Conservation (phyloP, 176 grass and related monocot genomes). For the Juncus inflexus region DNA sequence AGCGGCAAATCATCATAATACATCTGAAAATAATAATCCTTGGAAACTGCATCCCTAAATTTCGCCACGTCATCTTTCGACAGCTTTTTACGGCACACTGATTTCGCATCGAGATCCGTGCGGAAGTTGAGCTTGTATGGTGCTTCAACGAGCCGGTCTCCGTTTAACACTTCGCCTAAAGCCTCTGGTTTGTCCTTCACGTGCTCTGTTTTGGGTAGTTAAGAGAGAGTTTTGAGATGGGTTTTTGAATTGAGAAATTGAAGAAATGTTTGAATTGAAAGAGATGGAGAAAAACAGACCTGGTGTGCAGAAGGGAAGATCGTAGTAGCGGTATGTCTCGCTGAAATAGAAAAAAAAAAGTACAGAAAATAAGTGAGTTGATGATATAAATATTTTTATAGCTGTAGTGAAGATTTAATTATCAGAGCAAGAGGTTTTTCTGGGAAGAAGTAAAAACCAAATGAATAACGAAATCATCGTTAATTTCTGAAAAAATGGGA, state of each 20-base stretch:
- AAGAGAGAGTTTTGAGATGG: not conserved
- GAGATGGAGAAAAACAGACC: conserved; percentile 33
- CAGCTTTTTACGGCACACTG: conserved; percentile 73
- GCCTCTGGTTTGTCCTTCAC: conserved; percentile 87
- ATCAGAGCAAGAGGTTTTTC: too few species aligned
- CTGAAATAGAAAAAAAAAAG: conserved; percentile 36
- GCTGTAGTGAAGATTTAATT: too few species aligned
- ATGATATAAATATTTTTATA: not conserved
- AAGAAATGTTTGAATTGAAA: not conserved
- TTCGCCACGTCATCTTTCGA: conserved; percentile 61
- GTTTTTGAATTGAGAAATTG: not conserved
- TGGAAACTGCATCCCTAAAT: conserved; percentile 60
- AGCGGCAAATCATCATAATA: conserved; percentile 94
- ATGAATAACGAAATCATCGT: too few species aligned
- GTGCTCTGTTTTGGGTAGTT: conserved; percentile 42
- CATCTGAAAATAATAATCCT: conserved; percentile 99
- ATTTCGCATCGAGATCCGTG: conserved; percentile 42
- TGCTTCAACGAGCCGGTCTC: conserved; percentile 82
- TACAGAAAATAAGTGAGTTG: conserved; percentile 18
- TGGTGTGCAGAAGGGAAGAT: conserved; percentile 89
- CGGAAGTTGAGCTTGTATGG: conserved; percentile 94
- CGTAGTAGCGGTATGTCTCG: conserved; percentile 93
- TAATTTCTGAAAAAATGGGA: conserved; percentile 23
- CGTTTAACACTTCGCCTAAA: conserved; percentile 85
- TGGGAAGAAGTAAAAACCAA: too few species aligned